Evolutionary conservation across 441 rosid species (phyloP).

Genomic region (Aquilaria agallochum): DNA sequence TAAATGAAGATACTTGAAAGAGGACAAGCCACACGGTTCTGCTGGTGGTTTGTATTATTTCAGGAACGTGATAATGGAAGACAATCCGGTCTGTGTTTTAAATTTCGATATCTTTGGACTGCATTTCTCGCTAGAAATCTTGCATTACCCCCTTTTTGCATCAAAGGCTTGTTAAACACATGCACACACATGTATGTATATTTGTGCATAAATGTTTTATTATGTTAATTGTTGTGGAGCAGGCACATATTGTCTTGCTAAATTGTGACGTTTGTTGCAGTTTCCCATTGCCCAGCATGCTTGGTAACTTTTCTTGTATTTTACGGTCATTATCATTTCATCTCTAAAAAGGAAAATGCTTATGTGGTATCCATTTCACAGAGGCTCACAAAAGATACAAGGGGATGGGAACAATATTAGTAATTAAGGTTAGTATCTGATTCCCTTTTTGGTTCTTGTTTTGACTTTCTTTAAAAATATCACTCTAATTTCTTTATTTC

Average conservation of each 20-base stretch:
- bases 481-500: too few relatives aligned
- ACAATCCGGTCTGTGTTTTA: constrained; percentile 50
- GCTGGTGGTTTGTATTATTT: constrained; percentile 93
- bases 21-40: constrained; percentile 90
- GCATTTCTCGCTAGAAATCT: neutral
- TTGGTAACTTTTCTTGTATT: constrained; percentile 40
- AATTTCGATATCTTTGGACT: neutral
- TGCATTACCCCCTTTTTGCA: neutral
- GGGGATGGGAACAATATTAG: constrained; percentile 86
- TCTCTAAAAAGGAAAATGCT: constrained; percentile 1
- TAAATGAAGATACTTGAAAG: constrained; percentile 69
- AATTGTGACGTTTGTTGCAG: constrained; percentile 93
- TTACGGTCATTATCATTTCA: neutral
- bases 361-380: constrained; percentile 18
- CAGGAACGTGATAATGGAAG: constrained; percentile 78
- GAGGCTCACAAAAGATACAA: constrained; percentile 78
- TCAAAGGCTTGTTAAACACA: neutral
- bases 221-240: constrained; percentile 19
- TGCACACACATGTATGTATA: neutral
- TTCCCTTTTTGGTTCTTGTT: neutral
- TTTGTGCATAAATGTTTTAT: neutral
- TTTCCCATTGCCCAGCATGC: constrained; percentile 79
- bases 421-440: constrained; percentile 58
- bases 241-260: constrained; percentile 75
- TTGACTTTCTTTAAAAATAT: too few relatives aligned